Percentiles rank a stretch among this genome's conserved stretches.
Evolutionary conservation across 2,329 filamentous ascomycete genomes (phyloP).

Genomic region (Penicillium freii): DNA sequence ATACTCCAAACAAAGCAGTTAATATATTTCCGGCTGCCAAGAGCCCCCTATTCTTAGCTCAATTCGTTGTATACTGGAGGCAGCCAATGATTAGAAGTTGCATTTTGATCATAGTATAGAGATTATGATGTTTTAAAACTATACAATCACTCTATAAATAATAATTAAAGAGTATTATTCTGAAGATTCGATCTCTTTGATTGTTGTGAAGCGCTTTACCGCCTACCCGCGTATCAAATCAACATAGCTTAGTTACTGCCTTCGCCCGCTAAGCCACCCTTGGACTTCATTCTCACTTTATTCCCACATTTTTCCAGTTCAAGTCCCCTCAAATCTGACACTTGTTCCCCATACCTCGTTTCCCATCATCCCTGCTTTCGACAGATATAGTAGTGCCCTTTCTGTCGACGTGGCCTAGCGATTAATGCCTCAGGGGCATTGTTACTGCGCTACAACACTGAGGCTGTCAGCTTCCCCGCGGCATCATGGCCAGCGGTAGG

Average conservation of each 20-base stretch:
- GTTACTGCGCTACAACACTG: constrained; percentile 24
- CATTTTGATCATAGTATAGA: not conserved
- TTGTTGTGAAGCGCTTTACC: constrained; percentile 16
- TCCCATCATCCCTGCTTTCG: not conserved
- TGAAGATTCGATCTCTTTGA: not conserved
- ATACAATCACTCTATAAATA: not conserved
- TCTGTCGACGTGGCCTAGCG: constrained; percentile 11
- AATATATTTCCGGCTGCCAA: constrained; percentile 18
- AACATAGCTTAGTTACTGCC: constrained; percentile 23
- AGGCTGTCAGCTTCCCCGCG: constrained; percentile 38
- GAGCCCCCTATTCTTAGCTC: constrained; percentile 17
- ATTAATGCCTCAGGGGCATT: constrained; percentile 43
- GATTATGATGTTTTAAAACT: not conserved
- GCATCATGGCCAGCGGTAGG: constrained; percentile 52
- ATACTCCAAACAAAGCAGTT: not conserved
- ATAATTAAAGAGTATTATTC: not conserved
- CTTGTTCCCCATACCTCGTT: constrained; percentile 6
- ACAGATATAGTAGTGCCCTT: constrained; percentile 9
- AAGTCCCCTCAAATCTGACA: not conserved
- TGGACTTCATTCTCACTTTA: constrained; percentile 10
- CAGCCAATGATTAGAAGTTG: not conserved
- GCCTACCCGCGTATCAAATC: constrained; percentile 23
- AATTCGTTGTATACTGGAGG: not conserved
- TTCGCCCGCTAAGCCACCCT: constrained; percentile 26
- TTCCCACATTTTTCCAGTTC: constrained; percentile 3